Evolutionary conservation across 2,329 filamentous ascomycete species (phyloP).

Genomic region (Cytospora chrysosperma): DNA sequence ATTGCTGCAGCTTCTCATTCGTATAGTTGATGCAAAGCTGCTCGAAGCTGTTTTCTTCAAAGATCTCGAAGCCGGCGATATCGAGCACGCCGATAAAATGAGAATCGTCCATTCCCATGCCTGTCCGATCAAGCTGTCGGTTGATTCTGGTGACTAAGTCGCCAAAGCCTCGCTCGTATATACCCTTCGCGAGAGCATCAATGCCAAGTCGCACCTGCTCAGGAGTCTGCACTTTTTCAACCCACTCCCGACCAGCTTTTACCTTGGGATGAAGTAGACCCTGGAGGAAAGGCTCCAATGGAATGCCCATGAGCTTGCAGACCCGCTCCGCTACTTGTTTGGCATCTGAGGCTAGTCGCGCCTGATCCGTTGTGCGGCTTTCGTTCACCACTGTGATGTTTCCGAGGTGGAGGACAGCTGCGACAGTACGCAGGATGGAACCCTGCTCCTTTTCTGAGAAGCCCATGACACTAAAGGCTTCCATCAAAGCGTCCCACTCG

Average conservation of each 20-base stretch:
- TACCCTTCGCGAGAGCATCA: conserved; percentile 91
- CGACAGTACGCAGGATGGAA: conserved; percentile 81
- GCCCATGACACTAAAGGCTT: conserved; percentile 93
- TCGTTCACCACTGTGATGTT: conserved; percentile 90
- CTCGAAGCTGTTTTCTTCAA: conserved; percentile 97
- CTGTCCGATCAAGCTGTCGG: conserved; percentile 81
- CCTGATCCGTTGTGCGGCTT: conserved; percentile 87
- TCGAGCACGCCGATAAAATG: conserved; percentile 97
- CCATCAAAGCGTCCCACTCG: conserved; percentile 86
- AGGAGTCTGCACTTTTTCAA: conserved; percentile 96
- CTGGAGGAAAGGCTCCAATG: conserved; percentile 80
- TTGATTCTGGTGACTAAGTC: conserved; percentile 93
- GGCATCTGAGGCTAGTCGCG: conserved; percentile 73
- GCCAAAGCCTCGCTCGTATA: conserved; percentile 94
- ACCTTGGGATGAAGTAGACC: conserved; percentile 89
- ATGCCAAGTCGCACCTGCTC: conserved; percentile 90
- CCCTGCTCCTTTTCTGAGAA: conserved; percentile 83
- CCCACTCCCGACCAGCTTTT: conserved; percentile 95
- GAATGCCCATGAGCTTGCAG: conserved; percentile 81
- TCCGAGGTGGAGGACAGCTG: conserved; percentile 88
- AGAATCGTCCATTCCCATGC: conserved; percentile 80
- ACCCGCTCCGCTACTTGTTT: conserved; percentile 74
- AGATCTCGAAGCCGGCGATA: conserved; percentile 99
- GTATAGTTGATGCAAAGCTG: conserved; percentile 99
- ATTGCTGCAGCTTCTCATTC: conserved; percentile 98